A percentile compares a stretch with the other conserved stretches of the same genome.
Evolutionary conservation across 2,329 filamentous ascomycete species (phyloP).

Genomic region (Septoria linicola): DNA sequence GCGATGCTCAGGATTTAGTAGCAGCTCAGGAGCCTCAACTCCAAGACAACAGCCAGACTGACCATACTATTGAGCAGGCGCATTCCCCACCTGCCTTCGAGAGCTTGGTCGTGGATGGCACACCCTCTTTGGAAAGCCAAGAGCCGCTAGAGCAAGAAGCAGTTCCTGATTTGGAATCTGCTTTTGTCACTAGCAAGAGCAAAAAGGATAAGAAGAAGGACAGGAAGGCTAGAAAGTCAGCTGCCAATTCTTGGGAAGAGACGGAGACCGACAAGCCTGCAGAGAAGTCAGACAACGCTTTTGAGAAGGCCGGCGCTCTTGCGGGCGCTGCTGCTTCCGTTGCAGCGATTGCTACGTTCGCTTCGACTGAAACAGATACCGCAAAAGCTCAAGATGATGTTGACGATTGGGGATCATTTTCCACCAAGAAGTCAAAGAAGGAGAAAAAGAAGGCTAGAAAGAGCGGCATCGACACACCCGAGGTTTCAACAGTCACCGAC

Average conservation of each 20-base stretch:
- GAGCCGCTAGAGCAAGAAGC: too few relatives aligned
- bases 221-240: conserved; percentile 18
- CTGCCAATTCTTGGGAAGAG: conserved; percentile 8
- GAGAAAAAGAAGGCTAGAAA: conserved; percentile 44
- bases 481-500: conserved; percentile 5
- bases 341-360: not conserved
- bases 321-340: conserved; percentile 9
- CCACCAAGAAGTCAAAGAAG: conserved; percentile 42
- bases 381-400: conserved; percentile 14
- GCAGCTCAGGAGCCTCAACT: conserved; percentile 2
- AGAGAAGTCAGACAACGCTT: not conserved
- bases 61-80: too few relatives aligned
- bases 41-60: too few relatives aligned
- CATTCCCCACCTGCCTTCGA: too few relatives aligned
- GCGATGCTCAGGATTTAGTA: not conserved
- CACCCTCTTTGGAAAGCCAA: too few relatives aligned
- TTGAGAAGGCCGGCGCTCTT: conserved; percentile 6
- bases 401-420: conserved; percentile 26
- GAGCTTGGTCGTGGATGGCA: too few relatives aligned
- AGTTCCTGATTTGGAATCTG: conserved; percentile 13
- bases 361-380: not conserved
- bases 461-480: conserved; percentile 19
- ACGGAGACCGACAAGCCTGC: not conserved
- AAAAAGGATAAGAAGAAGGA: conserved; percentile 38
- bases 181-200: conserved; percentile 27